These are phyloP conservation scores for Psidium guajava DNA, from an alignment of 345 rosid genomes.

Conservation along the genomic window DNA sequence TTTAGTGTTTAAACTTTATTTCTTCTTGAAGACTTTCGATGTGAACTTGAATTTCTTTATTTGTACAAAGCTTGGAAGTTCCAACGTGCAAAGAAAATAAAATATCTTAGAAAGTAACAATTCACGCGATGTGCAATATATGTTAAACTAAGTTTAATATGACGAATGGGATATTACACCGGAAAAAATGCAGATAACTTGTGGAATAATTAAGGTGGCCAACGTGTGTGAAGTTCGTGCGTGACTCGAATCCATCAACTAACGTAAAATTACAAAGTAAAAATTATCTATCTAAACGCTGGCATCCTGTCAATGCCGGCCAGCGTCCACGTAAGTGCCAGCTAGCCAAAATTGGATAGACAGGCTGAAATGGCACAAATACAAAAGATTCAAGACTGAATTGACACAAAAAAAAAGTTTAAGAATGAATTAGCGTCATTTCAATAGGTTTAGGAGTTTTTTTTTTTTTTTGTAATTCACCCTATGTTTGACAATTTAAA, in stretches of 20 bases:
- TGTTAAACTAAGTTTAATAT: accelerated
- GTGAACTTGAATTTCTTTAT: not conserved
- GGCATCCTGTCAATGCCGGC: too few relatives aligned
- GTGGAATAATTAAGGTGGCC: not conserved
- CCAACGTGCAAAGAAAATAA: not conserved
- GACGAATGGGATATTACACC: not conserved
- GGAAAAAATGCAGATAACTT: not conserved
- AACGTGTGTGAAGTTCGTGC: not conserved
- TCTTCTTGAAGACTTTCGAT: not conserved
- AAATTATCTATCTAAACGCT: too few relatives aligned
- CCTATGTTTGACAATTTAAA: not conserved
- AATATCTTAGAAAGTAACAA: not conserved
- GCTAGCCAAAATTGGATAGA: too few relatives aligned
- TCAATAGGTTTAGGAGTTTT: too few relatives aligned
- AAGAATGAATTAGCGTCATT: too few relatives aligned
- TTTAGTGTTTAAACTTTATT: not conserved
- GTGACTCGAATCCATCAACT: not conserved
- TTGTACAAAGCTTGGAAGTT: not conserved
- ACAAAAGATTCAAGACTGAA: too few relatives aligned
- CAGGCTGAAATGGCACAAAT: too few relatives aligned
- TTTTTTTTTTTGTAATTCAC: too few relatives aligned
- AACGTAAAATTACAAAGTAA: accelerated
- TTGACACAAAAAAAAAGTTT: too few relatives aligned
- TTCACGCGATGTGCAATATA: not conserved
- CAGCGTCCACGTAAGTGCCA: too few relatives aligned